Evolutionary conservation across 169 alveolate species (phyloP).

Genomic region (Cryptosporidium baileyi): DNA sequence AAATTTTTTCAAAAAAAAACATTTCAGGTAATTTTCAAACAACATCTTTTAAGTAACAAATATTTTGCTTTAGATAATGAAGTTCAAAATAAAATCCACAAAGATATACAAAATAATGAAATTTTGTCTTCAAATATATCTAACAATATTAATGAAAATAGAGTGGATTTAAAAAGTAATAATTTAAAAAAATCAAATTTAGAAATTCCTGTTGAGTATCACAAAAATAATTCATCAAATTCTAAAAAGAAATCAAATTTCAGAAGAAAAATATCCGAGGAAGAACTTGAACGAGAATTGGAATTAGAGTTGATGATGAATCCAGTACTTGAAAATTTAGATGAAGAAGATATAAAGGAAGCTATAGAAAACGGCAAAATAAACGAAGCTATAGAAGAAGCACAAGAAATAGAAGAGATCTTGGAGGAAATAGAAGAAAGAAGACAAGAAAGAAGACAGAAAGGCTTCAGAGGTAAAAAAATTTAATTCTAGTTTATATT

Average conservation of each 20-base stretch:
- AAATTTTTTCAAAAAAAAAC: too few species aligned
- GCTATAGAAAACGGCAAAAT: constrained; percentile 53
- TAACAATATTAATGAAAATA: too few species aligned
- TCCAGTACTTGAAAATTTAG: constrained; percentile 21
- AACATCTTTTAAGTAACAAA: too few species aligned
- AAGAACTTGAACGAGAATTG: constrained; percentile 7
- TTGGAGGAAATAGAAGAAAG: constrained; percentile 4
- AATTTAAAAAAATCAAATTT: neutral
- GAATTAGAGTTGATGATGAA: constrained; percentile 28
- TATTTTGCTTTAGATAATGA: too few species aligned
- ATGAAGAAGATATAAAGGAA: constrained; percentile 32
- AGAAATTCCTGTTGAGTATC: neutral
- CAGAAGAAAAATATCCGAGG: constrained; percentile 21
- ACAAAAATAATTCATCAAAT: neutral
- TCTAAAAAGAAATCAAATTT: neutral
- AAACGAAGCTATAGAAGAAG: constrained; percentile 27
- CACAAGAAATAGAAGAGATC: constrained; percentile 59
- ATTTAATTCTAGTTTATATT: neutral
- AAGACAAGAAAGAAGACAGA: constrained; percentile 7
- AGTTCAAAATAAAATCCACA: too few species aligned
- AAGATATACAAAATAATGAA: too few species aligned
- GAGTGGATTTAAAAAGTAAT: too few species aligned
- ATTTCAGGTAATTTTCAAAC: too few species aligned
- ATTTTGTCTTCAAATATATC: too few species aligned
- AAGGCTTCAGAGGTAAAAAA: constrained; percentile 24